A percentile compares a stretch with the other conserved stretches of the same genome.
phyloP scores from a whole-genome alignment of 257 asterid genomes.

The Rubia yunnanensis region DNA sequence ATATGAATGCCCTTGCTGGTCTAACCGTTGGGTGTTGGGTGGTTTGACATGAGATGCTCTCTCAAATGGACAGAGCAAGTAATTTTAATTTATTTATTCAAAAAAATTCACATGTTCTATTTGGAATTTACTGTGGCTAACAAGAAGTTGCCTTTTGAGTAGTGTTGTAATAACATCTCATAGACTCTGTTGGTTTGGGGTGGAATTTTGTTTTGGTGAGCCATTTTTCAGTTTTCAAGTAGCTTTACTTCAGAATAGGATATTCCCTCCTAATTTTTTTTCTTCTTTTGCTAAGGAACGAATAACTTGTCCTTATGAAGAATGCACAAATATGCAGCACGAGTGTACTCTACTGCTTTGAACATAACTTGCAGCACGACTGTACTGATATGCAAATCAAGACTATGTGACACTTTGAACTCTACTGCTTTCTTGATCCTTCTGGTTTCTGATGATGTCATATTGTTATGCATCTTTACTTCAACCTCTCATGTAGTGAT shows the following conservation, averaged over 20 bases:
- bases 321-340: neutral
- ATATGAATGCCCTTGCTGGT: no score
- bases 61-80: neutral
- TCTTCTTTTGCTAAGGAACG: neutral
- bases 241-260: no score
- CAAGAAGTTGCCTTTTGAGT: no score
- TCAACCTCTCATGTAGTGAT: neutral
- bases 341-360: no score
- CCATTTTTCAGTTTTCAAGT: no score
- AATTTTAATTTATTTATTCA: no score
- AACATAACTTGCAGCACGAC: neutral
- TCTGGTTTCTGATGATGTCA: neutral
- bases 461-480: neutral
- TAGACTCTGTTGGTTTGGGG: no score
- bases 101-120: neutral
- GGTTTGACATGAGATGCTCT: no score
- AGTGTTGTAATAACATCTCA: no score
- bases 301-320: neutral
- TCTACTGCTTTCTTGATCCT: neutral
- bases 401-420: neutral
- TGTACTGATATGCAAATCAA: neutral
- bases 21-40: no score
- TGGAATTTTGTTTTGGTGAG: no score
- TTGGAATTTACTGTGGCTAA: neutral
- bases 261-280: no score